A percentile compares a stretch with the other conserved stretches of the same genome.
phyloP scores from a whole-genome alignment of 2,329 filamentous ascomycete species.

The Aspergillus ochraceus region DNA sequence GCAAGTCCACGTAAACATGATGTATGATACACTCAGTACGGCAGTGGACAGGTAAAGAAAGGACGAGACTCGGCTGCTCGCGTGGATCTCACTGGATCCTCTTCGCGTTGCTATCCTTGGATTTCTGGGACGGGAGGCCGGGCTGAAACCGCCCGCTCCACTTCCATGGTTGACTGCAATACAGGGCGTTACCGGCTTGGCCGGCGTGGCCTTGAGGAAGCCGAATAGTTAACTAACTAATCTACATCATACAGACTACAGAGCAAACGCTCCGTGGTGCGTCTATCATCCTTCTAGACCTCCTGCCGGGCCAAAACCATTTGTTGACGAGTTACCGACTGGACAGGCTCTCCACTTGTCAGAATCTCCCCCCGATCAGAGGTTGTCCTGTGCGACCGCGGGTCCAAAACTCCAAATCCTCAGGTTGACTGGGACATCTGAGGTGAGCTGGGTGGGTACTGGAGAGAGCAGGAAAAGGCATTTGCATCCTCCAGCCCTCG shows the following conservation, averaged over 20 bases:
- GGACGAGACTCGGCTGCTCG: not conserved
- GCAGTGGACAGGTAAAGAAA: not conserved
- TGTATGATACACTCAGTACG: not conserved
- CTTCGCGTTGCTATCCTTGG: conserved; percentile 13
- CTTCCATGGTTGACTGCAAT: not conserved
- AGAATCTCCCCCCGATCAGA: conserved; percentile 6
- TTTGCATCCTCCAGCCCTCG: not conserved
- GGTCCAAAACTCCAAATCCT: conserved; percentile 4
- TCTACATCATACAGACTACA: conserved; percentile 14
- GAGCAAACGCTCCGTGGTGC: not conserved
- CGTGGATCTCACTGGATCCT: conserved; percentile 5
- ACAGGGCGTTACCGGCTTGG: not conserved
- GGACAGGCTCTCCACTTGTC: conserved; percentile 8
- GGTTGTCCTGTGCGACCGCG: conserved; percentile 20
- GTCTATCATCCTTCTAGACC: conserved; percentile 9
- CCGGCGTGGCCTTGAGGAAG: not conserved
- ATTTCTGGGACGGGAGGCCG: conserved; percentile 12
- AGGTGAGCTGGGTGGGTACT: not conserved
- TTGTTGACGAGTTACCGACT: not conserved
- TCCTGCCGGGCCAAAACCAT: conserved; percentile 5
- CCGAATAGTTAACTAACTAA: not conserved
- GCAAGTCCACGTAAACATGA: not conserved
- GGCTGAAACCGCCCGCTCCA: conserved; percentile 13
- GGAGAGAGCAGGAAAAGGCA: too few relatives aligned
- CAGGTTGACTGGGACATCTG: not conserved